phyloP scores from a whole-genome alignment of 2,329 filamentous ascomycete species.

The Aspergillus brasiliensis region DNA sequence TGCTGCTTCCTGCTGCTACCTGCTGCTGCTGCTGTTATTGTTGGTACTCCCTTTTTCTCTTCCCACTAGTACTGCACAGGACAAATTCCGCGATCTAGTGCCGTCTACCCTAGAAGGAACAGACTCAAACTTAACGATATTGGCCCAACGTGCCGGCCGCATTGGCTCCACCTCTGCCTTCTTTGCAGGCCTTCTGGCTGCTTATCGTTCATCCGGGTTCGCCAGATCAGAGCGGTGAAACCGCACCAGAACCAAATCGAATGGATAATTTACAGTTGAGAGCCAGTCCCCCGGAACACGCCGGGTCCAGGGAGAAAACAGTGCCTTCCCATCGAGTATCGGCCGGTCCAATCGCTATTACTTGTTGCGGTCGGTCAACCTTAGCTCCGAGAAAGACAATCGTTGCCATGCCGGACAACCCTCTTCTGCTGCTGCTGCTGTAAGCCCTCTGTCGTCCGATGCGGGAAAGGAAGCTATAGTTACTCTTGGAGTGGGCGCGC shows the following conservation, averaged over 20 bases:
- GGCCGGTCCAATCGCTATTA: background rate
- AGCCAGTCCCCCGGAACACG: conserved; percentile 29
- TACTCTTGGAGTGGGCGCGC: conserved; percentile 9
- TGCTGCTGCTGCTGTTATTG: background rate
- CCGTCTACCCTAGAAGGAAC: conserved; percentile 17
- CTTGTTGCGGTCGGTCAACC: background rate
- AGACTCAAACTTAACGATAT: conserved; percentile 23
- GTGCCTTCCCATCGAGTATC: conserved; percentile 3
- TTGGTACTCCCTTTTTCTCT: conserved; percentile 5
- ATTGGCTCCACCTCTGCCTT: conserved; percentile 22
- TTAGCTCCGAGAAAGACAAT: conserved; percentile 17
- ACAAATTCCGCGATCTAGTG: conserved; percentile 21
- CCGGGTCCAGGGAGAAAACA: conserved; percentile 21
- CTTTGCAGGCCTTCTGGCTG: conserved; percentile 18
- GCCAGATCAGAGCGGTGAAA: conserved; percentile 29
- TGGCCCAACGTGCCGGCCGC: conserved; percentile 25
- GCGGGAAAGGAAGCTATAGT: conserved; percentile 18
- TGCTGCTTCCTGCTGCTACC: conserved; percentile 13
- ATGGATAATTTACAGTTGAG: conserved; percentile 13
- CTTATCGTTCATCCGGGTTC: conserved; percentile 26
- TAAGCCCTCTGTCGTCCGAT: conserved; percentile 15
- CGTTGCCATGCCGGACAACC: conserved; percentile 13
- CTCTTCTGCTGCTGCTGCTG: conserved; percentile 14
- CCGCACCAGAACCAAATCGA: conserved; percentile 19
- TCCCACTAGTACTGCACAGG: conserved; percentile 24